phyloP scores from a whole-genome alignment of 169 alveolate species.

The Plasmodium fragile region DNA sequence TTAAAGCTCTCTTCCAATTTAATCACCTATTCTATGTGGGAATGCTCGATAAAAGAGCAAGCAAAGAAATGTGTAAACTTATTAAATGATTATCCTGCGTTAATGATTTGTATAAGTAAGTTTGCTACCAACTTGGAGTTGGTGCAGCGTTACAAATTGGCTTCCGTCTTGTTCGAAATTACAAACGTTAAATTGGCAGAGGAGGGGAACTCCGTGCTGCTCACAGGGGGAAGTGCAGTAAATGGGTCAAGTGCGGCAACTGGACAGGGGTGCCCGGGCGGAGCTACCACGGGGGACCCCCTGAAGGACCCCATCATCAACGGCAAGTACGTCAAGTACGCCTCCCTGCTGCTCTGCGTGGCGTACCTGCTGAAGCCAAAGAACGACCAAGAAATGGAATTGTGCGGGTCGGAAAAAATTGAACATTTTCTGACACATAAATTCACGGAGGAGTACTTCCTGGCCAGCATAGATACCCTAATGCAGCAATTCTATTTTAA shows the following conservation, averaged over 20 bases:
- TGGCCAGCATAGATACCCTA: slow-evolving; percentile 51
- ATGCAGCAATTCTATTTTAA: slow-evolving; percentile 70
- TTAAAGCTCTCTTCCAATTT: slow-evolving; percentile 34
- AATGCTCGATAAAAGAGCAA: slow-evolving; percentile 55
- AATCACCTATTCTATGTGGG: slow-evolving; percentile 50
- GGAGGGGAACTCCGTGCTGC: slow-evolving; percentile 20
- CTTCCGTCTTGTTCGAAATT: slow-evolving; percentile 61
- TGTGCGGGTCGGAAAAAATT: slow-evolving; percentile 51
- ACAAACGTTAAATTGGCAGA: slow-evolving; percentile 36
- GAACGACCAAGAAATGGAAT: slow-evolving; percentile 47
- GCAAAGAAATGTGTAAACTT: slow-evolving; percentile 43
- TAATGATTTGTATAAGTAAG: slow-evolving; percentile 61
- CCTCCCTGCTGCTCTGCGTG: slow-evolving; percentile 41
- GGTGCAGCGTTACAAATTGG: slow-evolving; percentile 34
- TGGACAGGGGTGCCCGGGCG: not conserved
- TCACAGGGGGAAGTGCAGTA: not conserved
- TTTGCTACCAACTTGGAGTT: slow-evolving; percentile 25
- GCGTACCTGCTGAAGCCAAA: slow-evolving; percentile 49
- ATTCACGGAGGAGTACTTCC: slow-evolving; percentile 39
- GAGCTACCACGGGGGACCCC: not conserved
- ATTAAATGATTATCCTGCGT: slow-evolving; percentile 69
- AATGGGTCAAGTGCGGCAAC: not conserved
- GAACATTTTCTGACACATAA: slow-evolving; percentile 22
- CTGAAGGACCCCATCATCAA: slow-evolving; percentile 19
- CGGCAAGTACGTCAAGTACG: slow-evolving; percentile 31